Evolutionary conservation across 2,329 filamentous ascomycete species (phyloP), one percentile per base, ranked within the genome.

Genomic region (Sporothrix brasiliensis): DNA sequence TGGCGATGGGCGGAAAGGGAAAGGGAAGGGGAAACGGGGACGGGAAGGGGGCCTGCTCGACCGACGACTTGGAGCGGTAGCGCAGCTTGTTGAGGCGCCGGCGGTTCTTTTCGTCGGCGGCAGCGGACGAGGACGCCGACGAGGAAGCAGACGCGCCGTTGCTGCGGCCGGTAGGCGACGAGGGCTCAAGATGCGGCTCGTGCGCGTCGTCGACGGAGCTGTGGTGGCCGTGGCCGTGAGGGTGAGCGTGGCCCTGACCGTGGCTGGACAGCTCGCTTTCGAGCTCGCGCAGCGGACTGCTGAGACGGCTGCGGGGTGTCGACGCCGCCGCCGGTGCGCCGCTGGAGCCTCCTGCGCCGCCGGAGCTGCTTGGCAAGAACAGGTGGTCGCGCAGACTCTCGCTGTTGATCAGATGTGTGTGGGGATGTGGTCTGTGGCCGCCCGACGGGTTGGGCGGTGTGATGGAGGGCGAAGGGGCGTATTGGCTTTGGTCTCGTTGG

Each of bases 361-460:
- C 21, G 1, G 21, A 49, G 16, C 14, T 16, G 16, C 16, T 49
- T 16, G 67, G 39, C 67, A 53, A 52, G 60, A 71, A 72, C 14
- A 70, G 30, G 49, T 63, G 63, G 56, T 72, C 70, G 41, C 70
- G 70, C 49, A 72, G 58, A 56, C 56, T 68, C 47, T 67, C 70
- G 54, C 65, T 60, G 70, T 71, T 54, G 50, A 60, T 41, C 16
- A 58, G 24, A 10, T 50, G 49, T 9, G 47, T 2, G 30, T 27
- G 6, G 16, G 19, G 19, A 19, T n/a, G 41, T 13, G 41, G 21
- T 34, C 27, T 21, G 4, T 54, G 65, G 34, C 41, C 52, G 39
- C 53, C 2, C 14, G n/a, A 11, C 21, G 9, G 21, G 6, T 58
- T 44, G 14, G 67, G 54, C 7, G 67, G 41, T 49, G 53, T 68